Evolutionary conservation across 192 early-diverging fungal genomes (phyloP).

Genomic region (Coemansia guatemalensis): DNA sequence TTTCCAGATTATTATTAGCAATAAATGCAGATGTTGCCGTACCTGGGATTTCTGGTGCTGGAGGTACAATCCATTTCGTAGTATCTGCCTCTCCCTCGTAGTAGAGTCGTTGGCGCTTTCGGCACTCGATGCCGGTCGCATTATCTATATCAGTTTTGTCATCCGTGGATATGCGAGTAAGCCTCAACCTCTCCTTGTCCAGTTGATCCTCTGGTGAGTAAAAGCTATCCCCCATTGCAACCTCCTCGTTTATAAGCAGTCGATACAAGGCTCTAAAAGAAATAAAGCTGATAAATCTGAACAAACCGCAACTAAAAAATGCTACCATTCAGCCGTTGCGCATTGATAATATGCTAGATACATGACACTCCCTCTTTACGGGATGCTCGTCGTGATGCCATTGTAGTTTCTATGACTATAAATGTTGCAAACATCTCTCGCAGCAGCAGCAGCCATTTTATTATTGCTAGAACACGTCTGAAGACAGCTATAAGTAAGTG

Average conservation of each 20-base stretch:
- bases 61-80: constrained; percentile 38
- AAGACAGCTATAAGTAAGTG: too few species aligned
- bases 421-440: too few species aligned
- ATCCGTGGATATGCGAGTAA: not conserved
- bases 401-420: too few species aligned
- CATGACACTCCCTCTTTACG: too few species aligned
- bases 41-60: constrained; percentile 33
- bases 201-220: constrained; percentile 45
- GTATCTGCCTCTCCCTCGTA: constrained; percentile 50
- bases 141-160: not conserved
- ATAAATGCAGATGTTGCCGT: not conserved
- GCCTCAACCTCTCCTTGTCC: constrained; percentile 13
- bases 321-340: too few species aligned
- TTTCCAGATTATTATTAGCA: too few species aligned
- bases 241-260: not conserved
- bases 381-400: too few species aligned
- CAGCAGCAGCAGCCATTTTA: too few species aligned
- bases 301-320: too few species aligned
- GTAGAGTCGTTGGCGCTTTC: constrained; percentile 24
- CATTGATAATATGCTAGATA: too few species aligned
- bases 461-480: too few species aligned
- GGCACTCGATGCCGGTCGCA: not conserved
- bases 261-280: not conserved
- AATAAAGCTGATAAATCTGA: not conserved
- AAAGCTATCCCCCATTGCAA: not conserved